Percentiles rank a stretch among this genome's conserved stretches.
Conservation (phyloP, 2,329 filamentous ascomycete species). For the Epichloe aotearoae region DNA sequence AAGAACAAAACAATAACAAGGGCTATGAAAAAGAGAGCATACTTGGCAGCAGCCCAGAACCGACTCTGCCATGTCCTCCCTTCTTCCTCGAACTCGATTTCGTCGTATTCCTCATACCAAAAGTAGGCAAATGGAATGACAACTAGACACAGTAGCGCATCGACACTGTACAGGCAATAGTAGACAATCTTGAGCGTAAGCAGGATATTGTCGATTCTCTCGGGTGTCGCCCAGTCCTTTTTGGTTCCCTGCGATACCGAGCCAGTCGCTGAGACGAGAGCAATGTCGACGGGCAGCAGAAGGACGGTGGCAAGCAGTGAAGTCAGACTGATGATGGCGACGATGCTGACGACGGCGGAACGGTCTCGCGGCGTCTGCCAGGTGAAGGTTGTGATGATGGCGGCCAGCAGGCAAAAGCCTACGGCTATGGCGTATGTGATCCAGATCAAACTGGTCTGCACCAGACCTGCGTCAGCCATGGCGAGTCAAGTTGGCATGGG, state of each 20-base stretch:
- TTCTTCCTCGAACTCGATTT: constrained; percentile 75
- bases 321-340: constrained; percentile 79
- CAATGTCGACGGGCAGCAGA: constrained; percentile 87
- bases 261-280: constrained; percentile 80
- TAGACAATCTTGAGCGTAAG: constrained; percentile 78
- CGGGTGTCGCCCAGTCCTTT: constrained; percentile 93
- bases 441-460: constrained; percentile 90
- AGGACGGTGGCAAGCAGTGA: constrained; percentile 83
- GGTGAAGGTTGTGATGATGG: constrained; percentile 75
- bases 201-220: constrained; percentile 64
- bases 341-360: constrained; percentile 64
- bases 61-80: constrained; percentile 57
- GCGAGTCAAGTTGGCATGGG: constrained; percentile 5
- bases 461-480: constrained; percentile 42
- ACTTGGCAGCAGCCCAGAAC: constrained; percentile 77
- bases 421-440: constrained; percentile 79
- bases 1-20: constrained; percentile 75
- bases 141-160: constrained; percentile 77
- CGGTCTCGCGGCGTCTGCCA: constrained; percentile 86
- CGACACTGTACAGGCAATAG: constrained; percentile 83
- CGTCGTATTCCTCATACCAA: constrained; percentile 94
- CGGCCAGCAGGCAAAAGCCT: constrained; percentile 59
- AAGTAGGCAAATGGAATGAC: constrained; percentile 96
- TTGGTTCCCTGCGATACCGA: constrained; percentile 63
- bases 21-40: constrained; percentile 72